phyloP scores from a whole-genome alignment of 768 basidiomycete genomes.

The Termitomyces sp. region DNA sequence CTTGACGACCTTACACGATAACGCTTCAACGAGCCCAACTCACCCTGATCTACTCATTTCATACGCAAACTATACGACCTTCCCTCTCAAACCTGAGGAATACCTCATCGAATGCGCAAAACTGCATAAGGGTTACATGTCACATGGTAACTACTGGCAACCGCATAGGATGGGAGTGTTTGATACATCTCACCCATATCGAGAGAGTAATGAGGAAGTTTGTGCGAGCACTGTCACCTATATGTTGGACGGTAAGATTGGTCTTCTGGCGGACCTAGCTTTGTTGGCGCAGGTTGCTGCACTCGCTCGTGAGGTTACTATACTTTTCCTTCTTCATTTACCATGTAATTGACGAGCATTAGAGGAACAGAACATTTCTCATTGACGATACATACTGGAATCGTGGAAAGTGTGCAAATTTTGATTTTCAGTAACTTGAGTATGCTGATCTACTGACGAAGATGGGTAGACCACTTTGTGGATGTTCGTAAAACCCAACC shows the following conservation, averaged over 20 bases:
- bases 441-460: background rate
- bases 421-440: background rate
- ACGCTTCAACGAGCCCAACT: constrained; percentile 1
- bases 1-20: constrained; percentile 8
- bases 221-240: constrained; percentile 69
- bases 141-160: constrained; percentile 51
- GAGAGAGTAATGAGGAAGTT: constrained; percentile 15
- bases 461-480: constrained; percentile 66
- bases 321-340: background rate
- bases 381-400: constrained; percentile 71
- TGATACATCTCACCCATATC: constrained; percentile 29
- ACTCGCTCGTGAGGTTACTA: constrained; percentile 55
- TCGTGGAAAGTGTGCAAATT: constrained; percentile 51
- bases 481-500: constrained; percentile 45
- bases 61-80: constrained; percentile 51
- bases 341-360: background rate
- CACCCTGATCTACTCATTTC: constrained; percentile 26
- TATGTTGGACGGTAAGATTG: constrained; percentile 61
- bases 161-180: constrained; percentile 20
- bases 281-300: constrained; percentile 63
- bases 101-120: constrained; percentile 55
- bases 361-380: constrained; percentile 63
- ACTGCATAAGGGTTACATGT: constrained; percentile 38
- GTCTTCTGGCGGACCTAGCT: constrained; percentile 60
- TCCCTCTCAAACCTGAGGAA: constrained; percentile 51